These are phyloP conservation scores for Tylopilus balloui DNA, from an alignment of 768 basidiomycete species.

Conservation along the genomic window DNA sequence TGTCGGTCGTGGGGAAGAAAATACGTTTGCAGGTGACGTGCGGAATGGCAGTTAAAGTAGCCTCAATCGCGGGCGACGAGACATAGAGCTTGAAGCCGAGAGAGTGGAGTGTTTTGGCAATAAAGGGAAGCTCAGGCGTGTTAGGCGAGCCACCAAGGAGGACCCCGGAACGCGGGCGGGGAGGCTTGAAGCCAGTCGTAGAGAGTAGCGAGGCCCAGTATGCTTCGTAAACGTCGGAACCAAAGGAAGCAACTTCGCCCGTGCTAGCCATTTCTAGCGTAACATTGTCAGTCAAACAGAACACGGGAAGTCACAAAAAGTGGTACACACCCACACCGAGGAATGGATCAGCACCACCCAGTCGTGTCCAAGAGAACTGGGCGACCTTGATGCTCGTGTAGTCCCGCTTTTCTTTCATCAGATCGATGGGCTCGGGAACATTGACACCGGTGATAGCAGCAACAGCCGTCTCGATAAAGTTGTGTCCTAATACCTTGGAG, in stretches of 20 bases:
- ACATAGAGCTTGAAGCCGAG: conserved; percentile 96
- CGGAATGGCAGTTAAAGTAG: conserved; percentile 72
- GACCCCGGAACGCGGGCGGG: conserved; percentile 77
- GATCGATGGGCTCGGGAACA: conserved; percentile 86
- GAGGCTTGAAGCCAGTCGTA: conserved; percentile 93
- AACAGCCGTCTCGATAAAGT: conserved; percentile 94
- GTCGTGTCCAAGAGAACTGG: conserved; percentile 96
- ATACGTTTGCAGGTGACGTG: conserved; percentile 84
- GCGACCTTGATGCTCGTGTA: conserved; percentile 97
- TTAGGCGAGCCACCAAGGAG: conserved; percentile 88
- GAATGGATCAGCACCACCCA: conserved; percentile 96
- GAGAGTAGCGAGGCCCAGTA: conserved; percentile 94
- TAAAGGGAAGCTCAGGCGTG: conserved; percentile 79
- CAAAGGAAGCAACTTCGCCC: conserved; percentile 96
- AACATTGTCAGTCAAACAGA: background rate
- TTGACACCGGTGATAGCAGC: conserved; percentile 80
- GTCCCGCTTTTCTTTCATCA: conserved; percentile 85
- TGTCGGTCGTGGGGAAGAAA: conserved; percentile 95
- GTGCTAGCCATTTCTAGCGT: conserved; percentile 92
- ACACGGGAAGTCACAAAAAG: background rate
- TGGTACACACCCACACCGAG: conserved; percentile 79
- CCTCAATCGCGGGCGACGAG: conserved; percentile 73
- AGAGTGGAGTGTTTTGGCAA: conserved; percentile 75
- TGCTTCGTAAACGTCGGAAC: conserved; percentile 89
- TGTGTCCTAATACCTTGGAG: conserved; percentile 94